Percentiles rank a stretch among this genome's conserved stretches.
Evolutionary conservation across 2,329 filamentous ascomycete species (phyloP).

Genomic region (Dothistroma septosporum): DNA sequence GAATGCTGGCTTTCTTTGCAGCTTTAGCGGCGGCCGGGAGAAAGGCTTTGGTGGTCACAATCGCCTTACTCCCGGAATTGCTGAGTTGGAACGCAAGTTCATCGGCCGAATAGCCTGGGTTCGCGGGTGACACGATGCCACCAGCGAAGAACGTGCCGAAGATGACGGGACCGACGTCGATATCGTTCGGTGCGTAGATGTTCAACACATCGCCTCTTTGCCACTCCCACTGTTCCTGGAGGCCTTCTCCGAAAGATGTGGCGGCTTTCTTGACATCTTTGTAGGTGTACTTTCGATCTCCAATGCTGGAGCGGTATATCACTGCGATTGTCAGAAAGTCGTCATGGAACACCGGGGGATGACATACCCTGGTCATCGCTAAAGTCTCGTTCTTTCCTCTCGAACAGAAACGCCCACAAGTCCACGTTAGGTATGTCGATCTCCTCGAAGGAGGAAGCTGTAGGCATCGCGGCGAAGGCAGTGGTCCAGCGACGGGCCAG

Average conservation of each 20-base stretch:
- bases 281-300: slow-evolving; percentile 66
- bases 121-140: slow-evolving; percentile 76
- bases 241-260: slow-evolving; percentile 72
- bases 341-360: too few relatives aligned
- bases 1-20: slow-evolving; percentile 64
- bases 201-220: slow-evolving; percentile 77
- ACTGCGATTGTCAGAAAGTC: slow-evolving; percentile 50
- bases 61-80: slow-evolving; percentile 68
- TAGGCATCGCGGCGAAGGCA: slow-evolving; percentile 58
- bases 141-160: slow-evolving; percentile 75
- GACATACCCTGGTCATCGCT: slow-evolving; percentile 66
- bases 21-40: slow-evolving; percentile 64
- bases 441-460: slow-evolving; percentile 60
- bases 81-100: slow-evolving; percentile 82
- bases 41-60: slow-evolving; percentile 68
- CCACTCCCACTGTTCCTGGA: slow-evolving; percentile 72
- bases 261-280: slow-evolving; percentile 62
- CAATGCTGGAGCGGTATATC: slow-evolving; percentile 69
- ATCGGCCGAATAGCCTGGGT: slow-evolving; percentile 77
- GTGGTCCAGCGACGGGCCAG: background rate
- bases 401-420: slow-evolving; percentile 75
- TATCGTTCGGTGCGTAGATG: slow-evolving; percentile 78
- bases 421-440: slow-evolving; percentile 70
- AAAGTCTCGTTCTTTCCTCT: slow-evolving; percentile 60
- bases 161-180: slow-evolving; percentile 65